These are phyloP conservation scores for Sporothrix globosa DNA, from an alignment of 2,329 filamentous ascomycete species.

Conservation along the genomic window DNA sequence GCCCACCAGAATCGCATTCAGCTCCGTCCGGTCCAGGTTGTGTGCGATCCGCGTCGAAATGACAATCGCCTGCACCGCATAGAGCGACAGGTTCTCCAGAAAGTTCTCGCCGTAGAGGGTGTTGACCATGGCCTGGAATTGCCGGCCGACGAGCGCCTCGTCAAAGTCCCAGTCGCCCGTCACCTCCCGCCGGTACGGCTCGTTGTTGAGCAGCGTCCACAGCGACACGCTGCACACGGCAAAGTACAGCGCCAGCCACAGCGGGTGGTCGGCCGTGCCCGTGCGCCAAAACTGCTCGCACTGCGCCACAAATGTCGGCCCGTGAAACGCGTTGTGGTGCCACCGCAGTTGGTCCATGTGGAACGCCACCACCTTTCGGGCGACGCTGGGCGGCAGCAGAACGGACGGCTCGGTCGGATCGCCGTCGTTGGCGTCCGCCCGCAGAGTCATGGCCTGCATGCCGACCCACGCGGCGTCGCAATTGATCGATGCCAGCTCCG, in stretches of 20 bases:
- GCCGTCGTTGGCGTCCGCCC: conserved; percentile 8
- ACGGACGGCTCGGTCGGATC: neutral
- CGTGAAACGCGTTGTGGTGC: conserved; percentile 40
- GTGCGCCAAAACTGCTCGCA: conserved; percentile 39
- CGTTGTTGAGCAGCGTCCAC: conserved; percentile 37
- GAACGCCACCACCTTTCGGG: conserved; percentile 37
- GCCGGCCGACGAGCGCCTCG: conserved; percentile 32
- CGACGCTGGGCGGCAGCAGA: conserved; percentile 31
- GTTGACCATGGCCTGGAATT: conserved; percentile 43
- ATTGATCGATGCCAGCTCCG: conserved; percentile 39
- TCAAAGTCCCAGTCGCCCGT: conserved; percentile 27
- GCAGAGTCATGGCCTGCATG: conserved; percentile 21
- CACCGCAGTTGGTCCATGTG: conserved; percentile 39
- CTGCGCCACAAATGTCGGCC: conserved; percentile 38
- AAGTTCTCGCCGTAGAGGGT: conserved; percentile 43
- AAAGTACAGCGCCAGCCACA: conserved; percentile 40
- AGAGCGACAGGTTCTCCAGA: conserved; percentile 40
- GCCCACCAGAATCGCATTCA: conserved; percentile 43
- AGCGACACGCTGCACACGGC: conserved; percentile 37
- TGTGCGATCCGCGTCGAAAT: conserved; percentile 45
- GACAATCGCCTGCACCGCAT: conserved; percentile 44
- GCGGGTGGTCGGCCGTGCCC: conserved; percentile 37
- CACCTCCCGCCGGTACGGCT: conserved; percentile 10
- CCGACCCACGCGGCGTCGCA: conserved; percentile 35
- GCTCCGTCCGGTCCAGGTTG: conserved; percentile 44